phyloP scores from a whole-genome alignment of 2,329 filamentous ascomycete genomes.

The Dothistroma septosporum region DNA sequence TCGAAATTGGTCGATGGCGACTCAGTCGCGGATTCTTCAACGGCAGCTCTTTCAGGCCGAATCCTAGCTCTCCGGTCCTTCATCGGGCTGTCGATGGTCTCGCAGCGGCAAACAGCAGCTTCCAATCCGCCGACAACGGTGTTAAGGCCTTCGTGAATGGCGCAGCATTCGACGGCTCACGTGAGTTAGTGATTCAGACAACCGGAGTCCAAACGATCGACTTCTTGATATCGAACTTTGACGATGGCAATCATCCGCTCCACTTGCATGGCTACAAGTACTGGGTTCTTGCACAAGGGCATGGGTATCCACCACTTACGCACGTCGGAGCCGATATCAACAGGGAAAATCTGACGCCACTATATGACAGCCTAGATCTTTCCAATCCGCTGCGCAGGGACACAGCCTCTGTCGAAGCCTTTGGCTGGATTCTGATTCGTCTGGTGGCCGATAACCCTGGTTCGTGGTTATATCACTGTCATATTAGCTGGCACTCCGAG shows the following conservation, averaged over 20 bases:
- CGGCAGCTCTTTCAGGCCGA: conserved; percentile 50
- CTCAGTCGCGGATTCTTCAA: conserved; percentile 59
- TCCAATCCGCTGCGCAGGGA: conserved; percentile 49
- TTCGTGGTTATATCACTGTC: conserved; percentile 57
- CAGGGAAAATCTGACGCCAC: conserved; percentile 27
- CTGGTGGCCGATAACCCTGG: conserved; percentile 57
- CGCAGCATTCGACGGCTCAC: conserved; percentile 21
- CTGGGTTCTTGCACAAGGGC: conserved; percentile 35
- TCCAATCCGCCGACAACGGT: conserved; percentile 14
- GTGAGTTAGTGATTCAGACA: conserved; percentile 38
- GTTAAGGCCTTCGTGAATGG: conserved; percentile 12
- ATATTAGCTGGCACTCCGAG: conserved; percentile 57
- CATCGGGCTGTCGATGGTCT: conserved; percentile 50
- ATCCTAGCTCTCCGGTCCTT: conserved; percentile 48
- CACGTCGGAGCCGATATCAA: conserved; percentile 23
- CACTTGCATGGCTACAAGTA: conserved; percentile 39
- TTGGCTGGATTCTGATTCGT: conserved; percentile 53
- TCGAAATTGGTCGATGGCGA: conserved; percentile 57
- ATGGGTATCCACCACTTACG: conserved; percentile 32
- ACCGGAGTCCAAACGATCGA: conserved; percentile 37
- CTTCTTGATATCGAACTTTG: conserved; percentile 35
- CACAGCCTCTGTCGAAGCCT: conserved; percentile 52
- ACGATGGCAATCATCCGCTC: conserved; percentile 36
- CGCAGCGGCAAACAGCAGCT: conserved; percentile 28
- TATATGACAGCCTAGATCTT: conserved; percentile 36